Conservation (phyloP, 1,284 basidiomycete species). For the Malassezia equina region DNA sequence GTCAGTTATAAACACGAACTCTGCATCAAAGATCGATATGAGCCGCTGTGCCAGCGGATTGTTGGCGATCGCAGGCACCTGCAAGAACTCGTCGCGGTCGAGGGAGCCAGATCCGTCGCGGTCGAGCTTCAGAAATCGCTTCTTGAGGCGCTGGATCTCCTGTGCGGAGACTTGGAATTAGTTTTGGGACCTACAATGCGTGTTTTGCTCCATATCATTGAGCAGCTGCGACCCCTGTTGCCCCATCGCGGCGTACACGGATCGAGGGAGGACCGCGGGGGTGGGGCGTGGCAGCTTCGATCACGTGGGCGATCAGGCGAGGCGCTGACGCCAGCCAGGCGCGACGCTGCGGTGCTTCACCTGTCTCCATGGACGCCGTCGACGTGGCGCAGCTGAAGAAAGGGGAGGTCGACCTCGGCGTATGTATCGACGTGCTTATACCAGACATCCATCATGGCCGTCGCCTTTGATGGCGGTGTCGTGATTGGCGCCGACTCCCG, state of each 20-base stretch:
- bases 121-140: slow-evolving; percentile 98
- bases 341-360: neutral
- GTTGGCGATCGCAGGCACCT: slow-evolving; percentile 96
- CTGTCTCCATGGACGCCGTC: slow-evolving; percentile 18
- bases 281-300: neutral
- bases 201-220: slow-evolving; percentile 82
- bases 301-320: slow-evolving; percentile 11
- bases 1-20: slow-evolving; percentile 57
- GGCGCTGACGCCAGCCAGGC: slow-evolving; percentile 9
- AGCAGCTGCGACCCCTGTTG: slow-evolving; percentile 73
- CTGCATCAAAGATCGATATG: slow-evolving; percentile 99
- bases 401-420: slow-evolving; percentile 46
- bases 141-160: slow-evolving; percentile 67
- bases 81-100: slow-evolving; percentile 94
- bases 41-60: slow-evolving; percentile 92
- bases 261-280: neutral
- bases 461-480: slow-evolving; percentile 87
- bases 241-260: slow-evolving; percentile 39
- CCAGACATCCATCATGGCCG: slow-evolving; percentile 96
- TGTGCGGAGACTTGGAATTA: slow-evolving; percentile 19
- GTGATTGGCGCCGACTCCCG: slow-evolving; percentile 93
- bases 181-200: slow-evolving; percentile 77
- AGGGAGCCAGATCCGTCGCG: slow-evolving; percentile 95
- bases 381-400: slow-evolving; percentile 35
- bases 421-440: slow-evolving; percentile 13